Evolutionary conservation across 768 basidiomycete genomes (phyloP).

Genomic region (Rickenella mellea): DNA sequence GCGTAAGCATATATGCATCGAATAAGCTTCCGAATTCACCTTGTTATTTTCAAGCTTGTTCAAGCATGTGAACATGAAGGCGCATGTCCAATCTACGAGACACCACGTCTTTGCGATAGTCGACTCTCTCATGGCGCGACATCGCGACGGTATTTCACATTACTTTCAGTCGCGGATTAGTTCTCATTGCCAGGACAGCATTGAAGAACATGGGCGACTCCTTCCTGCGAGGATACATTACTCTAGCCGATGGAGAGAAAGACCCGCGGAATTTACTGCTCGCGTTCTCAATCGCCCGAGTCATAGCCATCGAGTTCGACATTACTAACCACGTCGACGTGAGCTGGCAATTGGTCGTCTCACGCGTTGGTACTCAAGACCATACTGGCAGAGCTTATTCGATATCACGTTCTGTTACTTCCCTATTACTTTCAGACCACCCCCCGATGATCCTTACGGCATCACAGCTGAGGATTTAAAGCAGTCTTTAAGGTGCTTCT

Average conservation of each 20-base stretch:
- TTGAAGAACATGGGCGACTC: conserved; percentile 61
- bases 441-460: conserved; percentile 88
- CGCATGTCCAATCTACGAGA: conserved; percentile 73
- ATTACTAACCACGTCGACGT: conserved; percentile 71
- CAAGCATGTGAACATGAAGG: conserved; percentile 69
- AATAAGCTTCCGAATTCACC: not conserved
- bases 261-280: conserved; percentile 91
- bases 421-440: conserved; percentile 93
- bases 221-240: conserved; percentile 70
- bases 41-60: conserved; percentile 47
- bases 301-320: conserved; percentile 84
- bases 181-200: conserved; percentile 26
- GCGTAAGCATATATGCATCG: conserved; percentile 38
- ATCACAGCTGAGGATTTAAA: conserved; percentile 86
- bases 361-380: not conserved
- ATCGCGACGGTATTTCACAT: conserved; percentile 48
- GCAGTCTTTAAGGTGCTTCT: conserved; percentile 48
- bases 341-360: conserved; percentile 12
- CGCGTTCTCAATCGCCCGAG: conserved; percentile 82
- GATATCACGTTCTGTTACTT: conserved; percentile 98
- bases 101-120: conserved; percentile 75
- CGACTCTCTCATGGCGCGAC: conserved; percentile 63
- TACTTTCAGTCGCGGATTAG: not conserved
- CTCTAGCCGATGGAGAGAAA: conserved; percentile 90
- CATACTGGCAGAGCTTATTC: conserved; percentile 63